These are phyloP conservation scores for Neurospora sp. DNA, from an alignment of 495 filamentous ascomycete species.

Conservation along the genomic window DNA sequence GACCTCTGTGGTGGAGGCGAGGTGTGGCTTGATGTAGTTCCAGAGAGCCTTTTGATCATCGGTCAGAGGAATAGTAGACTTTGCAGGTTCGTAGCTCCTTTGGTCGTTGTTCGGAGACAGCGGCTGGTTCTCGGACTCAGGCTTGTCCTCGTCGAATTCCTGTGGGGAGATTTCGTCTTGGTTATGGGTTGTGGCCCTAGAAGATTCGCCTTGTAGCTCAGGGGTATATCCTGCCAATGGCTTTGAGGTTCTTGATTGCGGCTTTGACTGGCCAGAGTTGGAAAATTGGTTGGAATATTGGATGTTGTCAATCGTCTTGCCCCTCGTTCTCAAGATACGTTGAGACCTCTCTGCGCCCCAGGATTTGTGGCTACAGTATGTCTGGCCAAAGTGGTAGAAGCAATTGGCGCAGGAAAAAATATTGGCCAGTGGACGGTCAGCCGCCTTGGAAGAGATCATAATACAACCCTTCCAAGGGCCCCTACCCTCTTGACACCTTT, in stretches of 20 bases:
- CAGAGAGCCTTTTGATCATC: constrained; percentile 2
- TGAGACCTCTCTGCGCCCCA: constrained; percentile 13
- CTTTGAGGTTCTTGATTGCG: neutral
- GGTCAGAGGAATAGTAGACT: neutral
- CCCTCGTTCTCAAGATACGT: neutral
- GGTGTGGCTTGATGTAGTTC: constrained; percentile 1
- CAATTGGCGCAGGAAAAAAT: constrained; percentile 24
- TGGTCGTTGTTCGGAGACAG: neutral
- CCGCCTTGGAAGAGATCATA: constrained; percentile 15
- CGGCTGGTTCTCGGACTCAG: neutral
- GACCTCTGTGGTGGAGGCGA: neutral
- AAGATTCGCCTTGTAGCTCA: neutral
- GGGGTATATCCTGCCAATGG: neutral
- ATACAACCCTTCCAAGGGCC: constrained; percentile 23
- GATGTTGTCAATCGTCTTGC: neutral
- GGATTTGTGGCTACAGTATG: constrained; percentile 17
- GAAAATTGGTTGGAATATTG: neutral
- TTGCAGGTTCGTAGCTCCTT: neutral
- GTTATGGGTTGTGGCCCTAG: neutral
- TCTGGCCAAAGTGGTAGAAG: constrained; percentile 21
- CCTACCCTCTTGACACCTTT: constrained; percentile 13
- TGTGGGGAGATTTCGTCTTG: neutral
- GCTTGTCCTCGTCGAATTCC: neutral
- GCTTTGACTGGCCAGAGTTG: neutral
- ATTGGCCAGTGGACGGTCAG: neutral